Percentiles rank a stretch among this genome's conserved stretches.
phyloP scores from a whole-genome alignment of 2,329 filamentous ascomycete species.

The Pseudopithomyces chartarum region DNA sequence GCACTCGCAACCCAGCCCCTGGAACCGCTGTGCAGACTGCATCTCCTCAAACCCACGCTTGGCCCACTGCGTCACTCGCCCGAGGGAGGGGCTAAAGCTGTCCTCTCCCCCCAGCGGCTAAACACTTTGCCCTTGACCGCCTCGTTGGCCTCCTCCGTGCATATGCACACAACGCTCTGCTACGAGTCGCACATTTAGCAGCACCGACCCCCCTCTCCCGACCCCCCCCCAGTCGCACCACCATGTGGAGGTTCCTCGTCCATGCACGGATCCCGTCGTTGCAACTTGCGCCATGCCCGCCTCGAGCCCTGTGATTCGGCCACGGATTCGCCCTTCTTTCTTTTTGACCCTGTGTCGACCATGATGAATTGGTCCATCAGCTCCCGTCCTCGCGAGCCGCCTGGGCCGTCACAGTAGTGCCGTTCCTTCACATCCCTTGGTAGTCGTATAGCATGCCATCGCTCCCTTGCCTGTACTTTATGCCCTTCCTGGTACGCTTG shows the following conservation, averaged over 20 bases:
- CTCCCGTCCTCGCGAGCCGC: constrained; percentile 40
- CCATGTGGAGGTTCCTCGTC: constrained; percentile 7
- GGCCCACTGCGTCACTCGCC: constrained; percentile 1
- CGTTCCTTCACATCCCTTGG: constrained; percentile 44
- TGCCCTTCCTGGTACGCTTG: constrained; percentile 36
- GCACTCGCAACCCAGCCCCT: constrained; percentile 2
- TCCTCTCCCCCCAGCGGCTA: constrained; percentile 2
- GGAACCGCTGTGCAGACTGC: background rate
- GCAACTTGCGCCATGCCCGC: constrained; percentile 20
- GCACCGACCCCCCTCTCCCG: constrained; percentile 26
- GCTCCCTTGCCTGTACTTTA: constrained; percentile 40
- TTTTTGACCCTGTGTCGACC: constrained; percentile 38
- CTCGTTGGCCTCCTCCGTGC: background rate
- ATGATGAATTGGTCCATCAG: constrained; percentile 39
- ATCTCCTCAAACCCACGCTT: background rate
- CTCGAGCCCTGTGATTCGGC: constrained; percentile 41
- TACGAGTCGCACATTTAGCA: constrained; percentile 24
- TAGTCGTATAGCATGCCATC: constrained; percentile 37
- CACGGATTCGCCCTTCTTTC: constrained; percentile 40
- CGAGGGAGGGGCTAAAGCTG: background rate
- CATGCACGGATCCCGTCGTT: constrained; percentile 44
- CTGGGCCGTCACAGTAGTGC: constrained; percentile 39
- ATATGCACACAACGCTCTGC: constrained; percentile 36
- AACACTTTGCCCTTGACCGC: constrained; percentile 5
- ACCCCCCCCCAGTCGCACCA: constrained; percentile 34